Percentiles rank a stretch among this genome's conserved stretches.
These are phyloP conservation scores for Wickerhamomyces bovis DNA, from an alignment of 805 yeast genomes.

Conservation along the genomic window DNA sequence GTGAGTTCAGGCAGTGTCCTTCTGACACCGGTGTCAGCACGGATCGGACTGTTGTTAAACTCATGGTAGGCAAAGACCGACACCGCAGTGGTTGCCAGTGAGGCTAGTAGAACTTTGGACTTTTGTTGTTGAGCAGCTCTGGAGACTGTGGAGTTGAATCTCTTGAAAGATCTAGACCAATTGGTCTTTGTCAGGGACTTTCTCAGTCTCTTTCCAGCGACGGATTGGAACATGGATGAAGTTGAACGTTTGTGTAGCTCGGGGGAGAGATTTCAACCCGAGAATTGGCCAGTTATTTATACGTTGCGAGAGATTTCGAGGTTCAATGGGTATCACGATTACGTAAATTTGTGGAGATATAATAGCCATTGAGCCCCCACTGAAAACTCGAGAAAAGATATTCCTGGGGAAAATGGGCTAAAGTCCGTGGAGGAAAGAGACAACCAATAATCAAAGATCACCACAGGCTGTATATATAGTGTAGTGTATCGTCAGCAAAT, in stretches of 20 bases:
- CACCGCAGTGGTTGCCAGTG: neutral
- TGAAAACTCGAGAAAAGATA: neutral
- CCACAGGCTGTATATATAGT: too few relatives aligned
- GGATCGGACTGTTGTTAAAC: neutral
- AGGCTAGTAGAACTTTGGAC: neutral
- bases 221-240: neutral
- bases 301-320: neutral
- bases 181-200: neutral
- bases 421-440: neutral
- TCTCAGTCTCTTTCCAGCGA: neutral
- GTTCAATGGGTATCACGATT: neutral
- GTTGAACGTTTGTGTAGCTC: neutral
- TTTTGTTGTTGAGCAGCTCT: neutral
- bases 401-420: neutral
- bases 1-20: slow-evolving; percentile 12
- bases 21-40: neutral
- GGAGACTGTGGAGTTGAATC: neutral
- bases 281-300: neutral
- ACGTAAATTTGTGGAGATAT: neutral
- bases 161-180: neutral
- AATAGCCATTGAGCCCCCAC: neutral
- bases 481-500: too few relatives aligned
- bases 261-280: neutral
- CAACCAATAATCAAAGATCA: too few relatives aligned
- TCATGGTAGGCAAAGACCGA: neutral